A percentile compares a stretch with the other conserved stretches of the same genome.
Conservation (phyloP, 352 stramenopile species). For the Thalassiosira delicatula region DNA sequence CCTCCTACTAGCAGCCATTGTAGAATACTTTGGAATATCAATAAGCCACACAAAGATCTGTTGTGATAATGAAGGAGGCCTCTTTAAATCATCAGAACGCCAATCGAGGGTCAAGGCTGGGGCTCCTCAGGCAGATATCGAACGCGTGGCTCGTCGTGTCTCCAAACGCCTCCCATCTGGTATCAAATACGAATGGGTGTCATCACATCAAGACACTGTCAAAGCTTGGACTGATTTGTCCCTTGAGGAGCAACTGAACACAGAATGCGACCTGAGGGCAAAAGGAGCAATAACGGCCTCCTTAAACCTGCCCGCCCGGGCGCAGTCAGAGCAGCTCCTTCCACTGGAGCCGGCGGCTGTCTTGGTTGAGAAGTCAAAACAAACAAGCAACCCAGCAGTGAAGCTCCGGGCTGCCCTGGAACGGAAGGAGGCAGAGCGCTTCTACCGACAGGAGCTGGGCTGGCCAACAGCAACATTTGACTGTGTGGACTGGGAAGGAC, state of each 20-base stretch:
- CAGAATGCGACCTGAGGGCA: constrained; percentile 22
- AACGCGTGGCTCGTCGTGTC: constrained; percentile 3
- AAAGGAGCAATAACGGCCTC: constrained; percentile 27
- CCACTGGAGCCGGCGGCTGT: constrained; percentile 31
- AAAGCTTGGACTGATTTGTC: constrained; percentile 9
- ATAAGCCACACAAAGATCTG: constrained; percentile 2
- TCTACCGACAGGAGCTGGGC: neutral
- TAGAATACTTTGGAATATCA: neutral
- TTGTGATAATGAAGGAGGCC: constrained; percentile 22
- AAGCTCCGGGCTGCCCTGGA: neutral
- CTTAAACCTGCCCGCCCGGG: neutral
- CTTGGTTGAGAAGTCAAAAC: constrained; percentile 11
- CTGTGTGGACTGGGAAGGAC: constrained; percentile 1
- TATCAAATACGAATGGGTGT: constrained; percentile 27
- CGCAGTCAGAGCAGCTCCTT: constrained; percentile 14
- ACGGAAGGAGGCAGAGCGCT: neutral
- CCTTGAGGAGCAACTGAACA: constrained; percentile 26
- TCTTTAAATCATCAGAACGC: constrained; percentile 7
- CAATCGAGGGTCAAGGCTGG: neutral
- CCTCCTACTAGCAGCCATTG: neutral
- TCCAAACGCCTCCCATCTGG: neutral
- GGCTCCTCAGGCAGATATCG: constrained; percentile 11
- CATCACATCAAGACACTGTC: constrained; percentile 21
- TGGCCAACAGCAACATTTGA: constrained; percentile 4
- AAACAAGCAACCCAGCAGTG: constrained; percentile 4